Evolutionary conservation across 192 early-diverging fungal genomes (phyloP), one percentile per base, ranked within the genome.

Genomic region (Spinellus fusiger): DNA sequence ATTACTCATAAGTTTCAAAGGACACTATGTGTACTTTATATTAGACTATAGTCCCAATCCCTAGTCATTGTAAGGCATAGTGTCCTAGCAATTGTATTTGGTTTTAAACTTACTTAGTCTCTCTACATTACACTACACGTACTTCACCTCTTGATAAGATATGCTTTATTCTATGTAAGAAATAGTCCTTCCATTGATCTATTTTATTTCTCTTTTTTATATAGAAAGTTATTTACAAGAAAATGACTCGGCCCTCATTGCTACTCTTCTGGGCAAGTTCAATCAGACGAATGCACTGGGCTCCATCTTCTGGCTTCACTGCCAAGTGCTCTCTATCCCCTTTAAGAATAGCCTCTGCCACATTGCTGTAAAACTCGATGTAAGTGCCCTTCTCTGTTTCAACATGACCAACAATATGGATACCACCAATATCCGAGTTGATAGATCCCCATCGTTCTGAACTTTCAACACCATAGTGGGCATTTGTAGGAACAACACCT

Each of bases 221-320:
- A 5, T 50, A 22, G 2, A 23, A 32, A 29, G 29, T 6, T 52
- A 54, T 47, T 73, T 74, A 79, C 47, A 84, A 77, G 5, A 54
- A 34, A 38, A 84, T 68, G 8, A 75, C 70, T 38, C 73, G 64
- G 31, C 76, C 73, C 64, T 80, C 80, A 33, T 68, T 67, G 55
- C 76, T 80, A 66, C 85, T 87, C 62, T 84, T 58, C 63, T 79
- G 79, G 15, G 87, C 86, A 37, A 86, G 67, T 73, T 91, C 82
- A 40, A 91, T 86, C 29, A 86, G 67, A 25, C 78, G 75, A 46
- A 91, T 86, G 27, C 86, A 82, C 34, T 81, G 68, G 2, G 75
- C 80, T 32, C 82, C 87, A 56, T 88, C 80, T 49, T 86, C 78
- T 15, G 87, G 80, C n/a, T 72, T 80, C 29, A 91, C 85, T 12